Evolutionary conservation across 2,329 filamentous ascomycete species (phyloP).

Genomic region (Ustilaginoidea virens): DNA sequence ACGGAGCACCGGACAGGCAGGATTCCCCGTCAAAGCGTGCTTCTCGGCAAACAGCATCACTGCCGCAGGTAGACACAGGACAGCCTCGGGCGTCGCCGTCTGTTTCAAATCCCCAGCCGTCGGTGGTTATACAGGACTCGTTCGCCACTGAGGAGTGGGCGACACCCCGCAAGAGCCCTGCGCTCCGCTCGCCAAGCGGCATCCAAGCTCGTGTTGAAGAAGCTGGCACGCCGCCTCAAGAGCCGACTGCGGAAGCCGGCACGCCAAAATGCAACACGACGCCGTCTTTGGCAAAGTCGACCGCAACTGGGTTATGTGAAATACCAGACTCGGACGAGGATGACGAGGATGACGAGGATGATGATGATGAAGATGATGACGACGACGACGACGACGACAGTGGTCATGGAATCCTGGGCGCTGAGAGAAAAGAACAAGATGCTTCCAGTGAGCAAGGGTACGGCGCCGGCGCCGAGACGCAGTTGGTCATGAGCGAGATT

Average conservation of each 20-base stretch:
- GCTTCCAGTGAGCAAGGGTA: constrained; percentile 7
- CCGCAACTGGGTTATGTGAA: constrained; percentile 11
- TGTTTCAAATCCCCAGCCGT: constrained; percentile 8
- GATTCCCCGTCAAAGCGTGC: constrained; percentile 23
- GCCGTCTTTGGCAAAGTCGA: constrained; percentile 4
- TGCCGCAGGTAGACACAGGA: constrained; percentile 10
- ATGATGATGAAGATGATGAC: constrained; percentile 8
- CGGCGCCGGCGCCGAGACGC: constrained; percentile 17
- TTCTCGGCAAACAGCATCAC: constrained; percentile 12
- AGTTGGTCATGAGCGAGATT: constrained; percentile 18
- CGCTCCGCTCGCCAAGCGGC: no score
- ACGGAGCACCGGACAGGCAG: constrained; percentile 17
- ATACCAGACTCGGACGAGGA: constrained; percentile 37
- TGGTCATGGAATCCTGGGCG: background rate
- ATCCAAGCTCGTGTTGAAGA: no score
- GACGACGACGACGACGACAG: constrained; percentile 5
- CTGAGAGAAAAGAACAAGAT: background rate
- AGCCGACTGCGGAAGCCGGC: no score
- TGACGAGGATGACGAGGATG: no score
- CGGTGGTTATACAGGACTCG: constrained; percentile 29
- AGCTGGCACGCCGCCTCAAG: no score
- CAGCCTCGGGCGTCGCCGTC: constrained; percentile 8
- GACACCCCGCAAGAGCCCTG: constrained; percentile 11
- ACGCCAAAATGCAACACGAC: constrained; percentile 4
- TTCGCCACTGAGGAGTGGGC: constrained; percentile 21